phyloP scores from a whole-genome alignment of 1,284 basidiomycete species.

The Tylopilus orsonianus region DNA sequence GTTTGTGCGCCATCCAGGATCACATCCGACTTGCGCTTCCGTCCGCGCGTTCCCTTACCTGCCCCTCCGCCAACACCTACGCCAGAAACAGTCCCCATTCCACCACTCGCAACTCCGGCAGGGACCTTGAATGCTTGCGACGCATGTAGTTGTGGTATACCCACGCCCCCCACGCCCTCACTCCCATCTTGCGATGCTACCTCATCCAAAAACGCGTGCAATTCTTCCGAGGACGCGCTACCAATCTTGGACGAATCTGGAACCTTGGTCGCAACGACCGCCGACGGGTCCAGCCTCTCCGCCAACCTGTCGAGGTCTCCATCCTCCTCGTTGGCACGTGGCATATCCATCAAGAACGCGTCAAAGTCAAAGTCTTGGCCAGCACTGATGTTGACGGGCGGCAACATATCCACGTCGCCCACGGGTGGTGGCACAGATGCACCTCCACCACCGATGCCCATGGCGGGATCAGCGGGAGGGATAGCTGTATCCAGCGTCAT shows the following conservation, averaged over 20 bases:
- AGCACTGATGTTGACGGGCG: conserved; percentile 5
- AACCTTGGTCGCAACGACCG: conserved; percentile 18
- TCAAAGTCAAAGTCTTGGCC: conserved; percentile 48
- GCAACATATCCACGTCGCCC: conserved; percentile 23
- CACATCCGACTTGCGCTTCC: conserved; percentile 52
- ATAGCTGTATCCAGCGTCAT: conserved; percentile 31
- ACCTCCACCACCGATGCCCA: conserved; percentile 5
- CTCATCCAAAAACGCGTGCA: conserved; percentile 46
- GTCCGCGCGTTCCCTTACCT: conserved; percentile 17
- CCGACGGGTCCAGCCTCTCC: conserved; percentile 34
- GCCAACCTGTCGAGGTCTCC: conserved; percentile 37
- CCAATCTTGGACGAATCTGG: conserved; percentile 28
- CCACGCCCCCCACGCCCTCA: conserved; percentile 1
- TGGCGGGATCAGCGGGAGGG: conserved; percentile 12
- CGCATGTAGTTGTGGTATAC: neutral
- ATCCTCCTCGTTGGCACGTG: conserved; percentile 29
- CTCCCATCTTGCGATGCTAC: conserved; percentile 34
- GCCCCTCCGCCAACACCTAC: neutral
- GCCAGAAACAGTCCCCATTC: neutral
- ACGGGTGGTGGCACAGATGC: neutral
- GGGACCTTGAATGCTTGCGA: conserved; percentile 9
- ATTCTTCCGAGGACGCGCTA: conserved; percentile 38
- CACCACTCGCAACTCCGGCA: neutral
- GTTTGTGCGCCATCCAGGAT: conserved; percentile 24
- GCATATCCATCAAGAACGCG: conserved; percentile 42